Percentiles rank a stretch among this genome's conserved stretches.
Evolutionary conservation across 352 stramenopile species (phyloP).

Genomic region (Globisporangium mamillatum): DNA sequence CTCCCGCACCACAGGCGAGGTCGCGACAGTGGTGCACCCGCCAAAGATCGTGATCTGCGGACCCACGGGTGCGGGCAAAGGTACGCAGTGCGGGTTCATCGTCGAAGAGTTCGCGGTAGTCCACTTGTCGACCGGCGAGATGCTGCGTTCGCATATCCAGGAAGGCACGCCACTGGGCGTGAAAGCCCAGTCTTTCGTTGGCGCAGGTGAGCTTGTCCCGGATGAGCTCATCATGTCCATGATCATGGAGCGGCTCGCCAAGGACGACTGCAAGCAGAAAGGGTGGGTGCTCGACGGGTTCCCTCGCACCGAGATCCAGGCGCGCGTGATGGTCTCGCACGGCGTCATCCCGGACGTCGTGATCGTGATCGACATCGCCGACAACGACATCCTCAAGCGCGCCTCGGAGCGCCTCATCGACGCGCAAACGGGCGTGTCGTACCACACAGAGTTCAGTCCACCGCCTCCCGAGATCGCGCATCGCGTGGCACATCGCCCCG

Average conservation of each 20-base stretch:
- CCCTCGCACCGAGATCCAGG: slow-evolving; percentile 90
- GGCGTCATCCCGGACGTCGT: slow-evolving; percentile 87
- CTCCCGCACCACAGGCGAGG: slow-evolving; percentile 12
- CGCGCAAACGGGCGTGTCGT: slow-evolving; percentile 67
- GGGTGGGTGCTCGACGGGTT: slow-evolving; percentile 96
- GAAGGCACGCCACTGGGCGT: slow-evolving; percentile 47
- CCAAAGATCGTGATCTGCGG: slow-evolving; percentile 87
- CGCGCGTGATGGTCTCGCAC: slow-evolving; percentile 77
- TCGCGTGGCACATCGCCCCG: slow-evolving; percentile 62
- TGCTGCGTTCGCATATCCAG: slow-evolving; percentile 87
- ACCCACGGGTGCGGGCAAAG: slow-evolving; percentile 92
- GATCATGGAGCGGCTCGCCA: slow-evolving; percentile 68
- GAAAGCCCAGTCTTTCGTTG: slow-evolving; percentile 87
- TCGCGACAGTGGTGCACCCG: slow-evolving; percentile 14
- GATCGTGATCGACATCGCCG: slow-evolving; percentile 89
- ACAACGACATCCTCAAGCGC: slow-evolving; percentile 85
- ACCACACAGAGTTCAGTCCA: slow-evolving; percentile 78
- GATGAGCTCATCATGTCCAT: slow-evolving; percentile 92
- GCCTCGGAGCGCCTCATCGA: slow-evolving; percentile 80
- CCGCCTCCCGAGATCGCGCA: slow-evolving; percentile 43
- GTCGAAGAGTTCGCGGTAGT: slow-evolving; percentile 87
- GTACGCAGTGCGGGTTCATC: slow-evolving; percentile 92
- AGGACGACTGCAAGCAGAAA: slow-evolving; percentile 81
- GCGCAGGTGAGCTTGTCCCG: slow-evolving; percentile 85
- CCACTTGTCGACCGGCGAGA: slow-evolving; percentile 92